These are phyloP conservation scores for Piloderma croceum DNA, from an alignment of 768 basidiomycete genomes.

Conservation along the genomic window DNA sequence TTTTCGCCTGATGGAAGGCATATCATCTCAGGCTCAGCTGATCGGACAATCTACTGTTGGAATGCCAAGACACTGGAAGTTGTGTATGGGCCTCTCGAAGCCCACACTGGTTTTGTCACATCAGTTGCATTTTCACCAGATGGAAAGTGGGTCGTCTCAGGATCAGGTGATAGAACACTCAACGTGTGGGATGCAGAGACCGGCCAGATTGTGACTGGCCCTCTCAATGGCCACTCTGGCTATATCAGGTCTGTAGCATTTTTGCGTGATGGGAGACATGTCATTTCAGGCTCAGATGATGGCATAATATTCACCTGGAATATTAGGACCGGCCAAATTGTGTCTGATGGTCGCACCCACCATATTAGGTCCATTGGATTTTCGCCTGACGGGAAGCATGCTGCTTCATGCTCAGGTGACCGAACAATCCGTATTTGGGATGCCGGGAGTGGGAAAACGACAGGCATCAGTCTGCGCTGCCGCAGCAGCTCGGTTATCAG, in stretches of 20 bases:
- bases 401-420: slow-evolving; percentile 26
- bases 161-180: slow-evolving; percentile 7
- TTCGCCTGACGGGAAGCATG: slow-evolving; percentile 22
- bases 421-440: slow-evolving; percentile 13
- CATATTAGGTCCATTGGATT: slow-evolving; percentile 6
- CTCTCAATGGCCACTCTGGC: not conserved
- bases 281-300: slow-evolving; percentile 1
- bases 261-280: not conserved
- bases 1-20: no score
- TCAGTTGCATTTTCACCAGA: slow-evolving; percentile 9
- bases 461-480: not conserved
- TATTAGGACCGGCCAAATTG: no score
- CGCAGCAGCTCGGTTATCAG: not conserved
- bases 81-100: not conserved
- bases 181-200: slow-evolving; percentile 6
- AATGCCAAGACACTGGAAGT: not conserved
- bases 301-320: not conserved
- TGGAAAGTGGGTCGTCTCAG: slow-evolving; percentile 3
- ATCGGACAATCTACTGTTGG: no score
- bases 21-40: no score
- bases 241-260: not conserved
- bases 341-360: not conserved
- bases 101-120: not conserved
- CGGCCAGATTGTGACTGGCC: not conserved
- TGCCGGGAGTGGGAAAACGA: not conserved